phyloP scores from a whole-genome alignment of 2,329 filamentous ascomycete genomes.

The Sporothrix phasma region DNA sequence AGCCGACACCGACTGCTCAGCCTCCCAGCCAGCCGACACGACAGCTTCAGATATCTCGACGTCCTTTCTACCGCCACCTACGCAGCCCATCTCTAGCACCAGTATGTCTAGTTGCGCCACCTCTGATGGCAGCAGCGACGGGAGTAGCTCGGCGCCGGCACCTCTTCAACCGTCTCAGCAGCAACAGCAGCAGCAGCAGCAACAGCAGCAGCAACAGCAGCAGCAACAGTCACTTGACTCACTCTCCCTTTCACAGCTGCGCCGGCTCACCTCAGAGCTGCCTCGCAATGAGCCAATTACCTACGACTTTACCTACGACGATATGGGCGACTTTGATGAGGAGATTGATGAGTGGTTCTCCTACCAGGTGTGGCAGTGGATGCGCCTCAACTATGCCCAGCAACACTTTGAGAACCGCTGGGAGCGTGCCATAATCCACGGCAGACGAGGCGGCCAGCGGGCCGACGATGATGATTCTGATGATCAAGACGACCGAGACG shows the following conservation, averaged over 20 bases:
- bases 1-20: not conserved
- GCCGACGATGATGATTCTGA: constrained; percentile 13
- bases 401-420: constrained; percentile 69
- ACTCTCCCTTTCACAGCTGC: constrained; percentile 63
- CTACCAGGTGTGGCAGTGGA: constrained; percentile 78
- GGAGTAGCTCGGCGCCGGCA: not conserved
- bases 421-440: constrained; percentile 39
- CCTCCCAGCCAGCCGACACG: not conserved
- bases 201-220: not conserved
- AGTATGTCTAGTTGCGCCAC: not conserved
- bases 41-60: not conserved
- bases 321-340: constrained; percentile 40
- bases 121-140: not conserved
- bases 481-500: constrained; percentile 20
- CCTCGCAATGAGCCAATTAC: constrained; percentile 57
- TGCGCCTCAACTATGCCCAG: constrained; percentile 65
- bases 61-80: constrained; percentile 1
- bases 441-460: constrained; percentile 21
- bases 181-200: not conserved
- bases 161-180: not conserved
- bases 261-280: constrained; percentile 63
- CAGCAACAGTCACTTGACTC: constrained; percentile 45
- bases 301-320: constrained; percentile 79
- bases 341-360: constrained; percentile 61
- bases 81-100: not conserved